Percentiles rank a stretch among this genome's conserved stretches.
Conservation (phyloP, 2,329 filamentous ascomycete species). For the Botrytis elliptica region DNA sequence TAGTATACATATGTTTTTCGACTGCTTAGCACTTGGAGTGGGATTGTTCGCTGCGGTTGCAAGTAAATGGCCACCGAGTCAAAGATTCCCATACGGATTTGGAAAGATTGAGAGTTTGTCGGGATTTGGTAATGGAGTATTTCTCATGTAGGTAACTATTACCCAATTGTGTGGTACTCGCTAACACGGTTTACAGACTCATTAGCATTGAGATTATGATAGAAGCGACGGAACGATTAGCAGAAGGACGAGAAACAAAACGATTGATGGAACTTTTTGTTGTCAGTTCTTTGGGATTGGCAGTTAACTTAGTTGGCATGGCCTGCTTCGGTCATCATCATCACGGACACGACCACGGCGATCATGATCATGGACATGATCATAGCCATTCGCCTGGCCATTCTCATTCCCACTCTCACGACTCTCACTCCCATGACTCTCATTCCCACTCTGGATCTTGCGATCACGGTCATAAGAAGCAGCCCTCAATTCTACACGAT, state of each 20-base stretch:
- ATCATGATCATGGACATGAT: slow-evolving; percentile 43
- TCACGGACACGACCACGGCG: slow-evolving; percentile 41
- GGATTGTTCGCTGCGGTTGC: slow-evolving; percentile 90
- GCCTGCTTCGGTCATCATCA: slow-evolving; percentile 44
- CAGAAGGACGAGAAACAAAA: slow-evolving; percentile 80
- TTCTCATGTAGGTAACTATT: slow-evolving; percentile 68
- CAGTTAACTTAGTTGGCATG: slow-evolving; percentile 91
- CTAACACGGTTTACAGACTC: slow-evolving; percentile 54
- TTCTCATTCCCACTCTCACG: slow-evolving; percentile 36
- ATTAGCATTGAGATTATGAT: slow-evolving; percentile 96
- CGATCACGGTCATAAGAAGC: slow-evolving; percentile 28
- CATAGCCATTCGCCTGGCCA: slow-evolving; percentile 41
- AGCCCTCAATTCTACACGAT: slow-evolving; percentile 20
- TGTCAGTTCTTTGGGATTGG: slow-evolving; percentile 80
- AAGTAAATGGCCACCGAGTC: slow-evolving; percentile 92
- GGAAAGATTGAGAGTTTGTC: slow-evolving; percentile 96
- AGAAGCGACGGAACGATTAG: slow-evolving; percentile 84
- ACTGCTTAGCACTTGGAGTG: slow-evolving; percentile 88
- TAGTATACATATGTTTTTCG: slow-evolving; percentile 99
- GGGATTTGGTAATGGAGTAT: slow-evolving; percentile 93
- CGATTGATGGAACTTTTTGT: slow-evolving; percentile 82
- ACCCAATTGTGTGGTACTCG: background rate
- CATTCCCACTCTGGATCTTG: slow-evolving; percentile 28
- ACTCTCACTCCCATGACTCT: slow-evolving; percentile 32
- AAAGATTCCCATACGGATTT: slow-evolving; percentile 89